Conservation (phyloP, 768 basidiomycete species). For the Gymnopilus junonius region DNA sequence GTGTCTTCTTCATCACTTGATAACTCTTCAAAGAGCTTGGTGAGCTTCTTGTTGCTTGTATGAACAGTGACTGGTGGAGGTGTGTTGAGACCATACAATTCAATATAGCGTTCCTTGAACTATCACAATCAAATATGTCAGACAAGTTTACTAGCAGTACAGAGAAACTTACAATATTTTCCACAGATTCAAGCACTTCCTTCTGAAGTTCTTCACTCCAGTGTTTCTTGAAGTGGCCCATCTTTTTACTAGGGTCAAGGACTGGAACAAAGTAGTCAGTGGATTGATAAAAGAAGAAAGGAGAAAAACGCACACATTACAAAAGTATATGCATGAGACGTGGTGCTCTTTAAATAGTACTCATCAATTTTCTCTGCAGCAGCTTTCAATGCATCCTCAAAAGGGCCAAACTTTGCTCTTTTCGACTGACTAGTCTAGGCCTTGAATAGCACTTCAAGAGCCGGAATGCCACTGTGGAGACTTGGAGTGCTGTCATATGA, state of each 20-base stretch:
- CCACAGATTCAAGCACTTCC: not conserved
- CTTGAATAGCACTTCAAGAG: slow-evolving; percentile 26
- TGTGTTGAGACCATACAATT: not conserved
- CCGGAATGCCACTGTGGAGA: slow-evolving; percentile 34
- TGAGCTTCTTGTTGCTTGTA: not conserved
- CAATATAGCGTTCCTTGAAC: not conserved
- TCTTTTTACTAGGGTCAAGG: slow-evolving; percentile 10
- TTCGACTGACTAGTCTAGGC: slow-evolving; percentile 24
- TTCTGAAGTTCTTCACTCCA: slow-evolving; percentile 3
- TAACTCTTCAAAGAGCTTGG: slow-evolving; percentile 8
- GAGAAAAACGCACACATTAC: slow-evolving; percentile 21
- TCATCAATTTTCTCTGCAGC: slow-evolving; percentile 29
- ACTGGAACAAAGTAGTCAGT: slow-evolving; percentile 13
- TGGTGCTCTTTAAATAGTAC: slow-evolving; percentile 34
- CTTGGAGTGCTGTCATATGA: slow-evolving; percentile 32
- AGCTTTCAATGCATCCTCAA: slow-evolving; percentile 24
- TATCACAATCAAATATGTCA: not conserved
- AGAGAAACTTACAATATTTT: slow-evolving; percentile 1
- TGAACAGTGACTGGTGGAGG: not conserved
- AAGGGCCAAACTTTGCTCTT: slow-evolving; percentile 22
- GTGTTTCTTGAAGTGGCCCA: slow-evolving; percentile 8
- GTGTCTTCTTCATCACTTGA: not conserved
- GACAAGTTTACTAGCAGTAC: not conserved
- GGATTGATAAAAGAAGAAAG: not conserved
- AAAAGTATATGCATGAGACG: slow-evolving; percentile 33